Base-by-base conservation (phyloP, 2,329 filamentous ascomycete species). In the Penicillium sp. region DNA sequence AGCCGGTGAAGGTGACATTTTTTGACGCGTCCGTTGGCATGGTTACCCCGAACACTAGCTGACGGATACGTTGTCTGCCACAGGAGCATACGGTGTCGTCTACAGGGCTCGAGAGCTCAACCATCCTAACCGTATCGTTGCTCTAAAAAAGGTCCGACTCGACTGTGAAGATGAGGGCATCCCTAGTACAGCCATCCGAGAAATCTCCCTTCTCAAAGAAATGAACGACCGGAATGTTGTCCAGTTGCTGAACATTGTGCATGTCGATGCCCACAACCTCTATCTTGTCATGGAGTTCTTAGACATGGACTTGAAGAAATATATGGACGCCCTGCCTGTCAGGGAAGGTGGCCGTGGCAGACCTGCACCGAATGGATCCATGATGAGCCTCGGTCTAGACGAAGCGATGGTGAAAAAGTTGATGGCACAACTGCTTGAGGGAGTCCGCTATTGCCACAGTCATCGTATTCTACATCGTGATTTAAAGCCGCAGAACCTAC, bases 211-310 rank as follows among this genome's bases (percentile, higher is more conserved):
- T 53, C 97, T 99, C 93, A 97, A 99, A 77, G 93, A 97, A 76
- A 83, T 99, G 62, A 97, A 97, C 76, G 93, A 99, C 76, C 91
- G 97, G 73, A 97, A 97, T 71, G 97, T 99, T 62, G 91, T 99
- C 66, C 90, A 87, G 55, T 85, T 99, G 4, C 91, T 97, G 81
- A 94, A 99, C 80, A 94, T 99, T 52, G 97, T 99, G 67, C 94
- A 99, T 75, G 97, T 93, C 53, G 94, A 97, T 79, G 97, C 97
- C 78, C 23, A 23, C 23, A 99, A 97, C 75, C 85, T 99, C 54
- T 97, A 97, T 92, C 86, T 99, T 36, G 94, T 99, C 9, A 97
- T 97, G 66, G 94, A 99, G 75, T 96, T 87, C 76, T 96, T 99
- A 92, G 94, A 99, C 75, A 91, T 92, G 71, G 94, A 99, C 69